Evolutionary conservation across 140 eudicot genomes (phyloP), one percentile per base, ranked within the genome.

Genomic region (Flaveria floridana): DNA sequence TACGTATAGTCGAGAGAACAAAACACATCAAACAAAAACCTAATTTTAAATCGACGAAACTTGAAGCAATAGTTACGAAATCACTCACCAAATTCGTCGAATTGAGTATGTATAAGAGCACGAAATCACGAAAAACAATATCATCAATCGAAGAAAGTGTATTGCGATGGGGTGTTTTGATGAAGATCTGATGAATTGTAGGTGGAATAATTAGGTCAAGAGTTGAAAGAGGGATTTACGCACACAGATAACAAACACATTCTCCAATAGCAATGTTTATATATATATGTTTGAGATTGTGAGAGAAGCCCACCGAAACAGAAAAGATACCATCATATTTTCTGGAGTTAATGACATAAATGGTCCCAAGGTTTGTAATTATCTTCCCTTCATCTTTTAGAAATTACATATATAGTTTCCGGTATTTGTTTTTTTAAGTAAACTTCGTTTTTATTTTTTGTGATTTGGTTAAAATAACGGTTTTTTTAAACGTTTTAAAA

Each of bases 41-140:
- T 65, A 20, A 76, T 50, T 62, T 7, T 62, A 34, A 25, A 13
- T 34, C 37, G 42, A 10, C 18, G 68, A 71, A 71, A 71, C 56
- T 37, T 72, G 51, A 48, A 78, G 14, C 30, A 39, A 64, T 39
- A 51, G 13, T 1, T 41, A 71, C 4, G 58, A 70, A 78, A 18
- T 78, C 66, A 65, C 83, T 72, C 69, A 79, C 74, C 74, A 23
- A 73, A 52, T 41, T 79, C 79, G 51, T 39, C 18, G 26, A 79
- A 65, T 65, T 53, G 20, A 56, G 61, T 42, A 7, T 47, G 20
- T 15, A 42, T 73, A 64, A 79, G 70, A 18, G 59, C 48, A 41
- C 3, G 78, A 52, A 41, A 52, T 72, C 78, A 64, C 52, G 78
- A 62, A 48, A 64, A 71, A 37, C 10, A 3, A 15, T 65, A 72